These are phyloP conservation scores for Phytopythium cucurbitacearum DNA, from an alignment of 352 stramenopile species.

Conservation along the genomic window DNA sequence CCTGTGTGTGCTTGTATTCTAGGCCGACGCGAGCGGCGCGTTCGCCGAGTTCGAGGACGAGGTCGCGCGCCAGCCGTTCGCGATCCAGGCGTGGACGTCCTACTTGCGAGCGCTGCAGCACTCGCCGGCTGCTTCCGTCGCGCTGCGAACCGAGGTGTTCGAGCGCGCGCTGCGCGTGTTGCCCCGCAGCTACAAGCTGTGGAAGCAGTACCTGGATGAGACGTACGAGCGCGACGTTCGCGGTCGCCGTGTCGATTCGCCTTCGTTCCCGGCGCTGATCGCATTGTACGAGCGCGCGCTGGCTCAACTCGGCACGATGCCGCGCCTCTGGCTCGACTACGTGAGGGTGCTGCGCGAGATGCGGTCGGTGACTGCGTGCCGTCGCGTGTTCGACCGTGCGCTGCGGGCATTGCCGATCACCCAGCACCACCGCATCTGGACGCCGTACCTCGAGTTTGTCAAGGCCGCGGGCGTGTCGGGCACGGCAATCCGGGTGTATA, in stretches of 20 bases:
- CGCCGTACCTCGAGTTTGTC: conserved; percentile 89
- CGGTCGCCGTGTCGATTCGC: conserved; percentile 57
- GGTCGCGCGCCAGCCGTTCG: conserved; percentile 77
- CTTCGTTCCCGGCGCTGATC: conserved; percentile 30
- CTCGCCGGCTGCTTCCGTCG: conserved; percentile 9
- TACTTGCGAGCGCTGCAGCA: conserved; percentile 49
- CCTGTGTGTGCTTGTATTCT: background rate
- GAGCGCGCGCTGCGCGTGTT: conserved; percentile 84
- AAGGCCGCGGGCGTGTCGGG: conserved; percentile 66
- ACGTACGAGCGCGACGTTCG: conserved; percentile 55
- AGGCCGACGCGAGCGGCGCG: conserved; percentile 12
- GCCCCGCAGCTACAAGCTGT: conserved; percentile 95
- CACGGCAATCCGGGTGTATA: conserved; percentile 85
- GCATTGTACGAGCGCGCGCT: conserved; percentile 88
- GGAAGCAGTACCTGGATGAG: conserved; percentile 87
- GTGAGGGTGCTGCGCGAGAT: conserved; percentile 70
- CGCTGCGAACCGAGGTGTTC: conserved; percentile 61
- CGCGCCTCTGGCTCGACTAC: conserved; percentile 95
- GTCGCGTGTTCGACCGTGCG: conserved; percentile 93
- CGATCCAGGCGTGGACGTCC: conserved; percentile 74
- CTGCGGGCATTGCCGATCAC: conserved; percentile 96
- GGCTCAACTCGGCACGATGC: conserved; percentile 94
- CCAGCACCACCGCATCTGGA: conserved; percentile 97
- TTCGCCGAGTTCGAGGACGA: conserved; percentile 81
- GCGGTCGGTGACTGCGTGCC: conserved; percentile 69